Evolutionary conservation across 306 rosid species (phyloP), one percentile per base, ranked within the genome.

Genomic region (Datisca glomerata): DNA sequence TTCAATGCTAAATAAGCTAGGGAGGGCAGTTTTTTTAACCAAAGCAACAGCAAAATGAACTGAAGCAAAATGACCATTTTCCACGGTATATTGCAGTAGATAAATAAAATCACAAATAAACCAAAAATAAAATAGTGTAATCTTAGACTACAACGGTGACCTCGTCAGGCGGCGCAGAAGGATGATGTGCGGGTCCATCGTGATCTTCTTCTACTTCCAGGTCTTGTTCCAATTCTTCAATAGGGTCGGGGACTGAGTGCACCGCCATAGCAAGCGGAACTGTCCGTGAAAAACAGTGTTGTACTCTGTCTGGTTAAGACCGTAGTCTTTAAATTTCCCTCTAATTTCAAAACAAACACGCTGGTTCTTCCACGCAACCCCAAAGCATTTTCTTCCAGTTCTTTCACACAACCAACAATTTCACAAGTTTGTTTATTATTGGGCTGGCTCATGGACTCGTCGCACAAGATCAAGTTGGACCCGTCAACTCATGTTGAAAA

Each of bases 111-210:
- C 6, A 11, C 3, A 12, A 16, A 23, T 4, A 51, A 24, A 37
- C 35, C 12, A 35, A 9, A 8, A 13, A 50, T 21, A 5, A 19
- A 11, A 4, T 6, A 49, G 19, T 17, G 12, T 10, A 24, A 19
- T 15, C 6, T 16, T 12, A 4, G 22, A 13, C 17, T 22, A 3
- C 25, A 39, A 39, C n/a, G 2, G 13, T 2, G 29, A 52, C 58
- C 58, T 52, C 58, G n/a, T 52, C 38, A 27, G 25, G 17, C 29
- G 58, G 58, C 21, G 58, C 48, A 1, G 47, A 39, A 25, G 58
- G 58, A 32, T 52, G 46, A 41, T 53, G 59, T 9, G 41, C 21
- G 6, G 47, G 57, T 40, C 48, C 48, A 25, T 24, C 15, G 5
- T 18, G 21, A 8, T 49, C 55, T 37, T 12, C 16, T n/a, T 50